A percentile compares a stretch with the other conserved stretches of the same genome.
phyloP scores from a whole-genome alignment of 1,139 yeast genomes.

The Meyerozyma smithsonii region DNA sequence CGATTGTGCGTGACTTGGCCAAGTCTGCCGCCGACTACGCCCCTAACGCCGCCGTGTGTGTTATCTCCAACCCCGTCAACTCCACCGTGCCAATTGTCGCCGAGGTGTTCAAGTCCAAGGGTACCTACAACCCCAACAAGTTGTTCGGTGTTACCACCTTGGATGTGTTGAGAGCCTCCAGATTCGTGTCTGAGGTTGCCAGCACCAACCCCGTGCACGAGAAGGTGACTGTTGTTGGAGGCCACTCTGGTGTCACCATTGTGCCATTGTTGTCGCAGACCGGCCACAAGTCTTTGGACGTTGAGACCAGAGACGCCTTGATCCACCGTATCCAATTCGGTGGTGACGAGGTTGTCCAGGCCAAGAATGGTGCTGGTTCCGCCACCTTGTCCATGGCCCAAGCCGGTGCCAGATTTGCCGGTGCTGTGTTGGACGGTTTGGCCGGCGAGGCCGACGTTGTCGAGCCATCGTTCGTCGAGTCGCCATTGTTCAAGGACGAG shows the following conservation, averaged over 20 bases:
- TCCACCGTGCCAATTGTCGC: constrained; percentile 93
- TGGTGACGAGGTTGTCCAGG: constrained; percentile 95
- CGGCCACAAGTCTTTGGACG: constrained; percentile 43
- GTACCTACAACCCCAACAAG: constrained; percentile 72
- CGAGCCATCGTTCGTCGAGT: constrained; percentile 51
- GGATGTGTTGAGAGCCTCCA: constrained; percentile 85
- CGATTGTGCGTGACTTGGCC: constrained; percentile 81
- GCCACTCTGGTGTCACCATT: constrained; percentile 94
- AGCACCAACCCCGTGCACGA: constrained; percentile 54
- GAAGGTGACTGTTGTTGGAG: constrained; percentile 85
- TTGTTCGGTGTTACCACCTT: constrained; percentile 91
- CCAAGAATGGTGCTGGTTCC: constrained; percentile 92
- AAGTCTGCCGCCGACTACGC: constrained; percentile 69
- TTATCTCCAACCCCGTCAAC: constrained; percentile 94
- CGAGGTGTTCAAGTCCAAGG: constrained; percentile 72
- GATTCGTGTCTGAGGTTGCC: constrained; percentile 45
- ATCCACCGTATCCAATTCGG: constrained; percentile 92
- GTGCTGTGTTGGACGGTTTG: constrained; percentile 54
- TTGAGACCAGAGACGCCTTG: constrained; percentile 60
- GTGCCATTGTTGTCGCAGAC: constrained; percentile 81
- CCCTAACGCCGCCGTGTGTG: constrained; percentile 70
- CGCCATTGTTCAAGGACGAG: constrained; percentile 42
- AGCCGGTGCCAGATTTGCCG: constrained; percentile 81
- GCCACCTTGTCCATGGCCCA: constrained; percentile 97
- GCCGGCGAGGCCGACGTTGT: constrained; percentile 46